These are phyloP conservation scores for Didymella pomorum DNA, from an alignment of 2,329 filamentous ascomycete genomes.

Conservation along the genomic window DNA sequence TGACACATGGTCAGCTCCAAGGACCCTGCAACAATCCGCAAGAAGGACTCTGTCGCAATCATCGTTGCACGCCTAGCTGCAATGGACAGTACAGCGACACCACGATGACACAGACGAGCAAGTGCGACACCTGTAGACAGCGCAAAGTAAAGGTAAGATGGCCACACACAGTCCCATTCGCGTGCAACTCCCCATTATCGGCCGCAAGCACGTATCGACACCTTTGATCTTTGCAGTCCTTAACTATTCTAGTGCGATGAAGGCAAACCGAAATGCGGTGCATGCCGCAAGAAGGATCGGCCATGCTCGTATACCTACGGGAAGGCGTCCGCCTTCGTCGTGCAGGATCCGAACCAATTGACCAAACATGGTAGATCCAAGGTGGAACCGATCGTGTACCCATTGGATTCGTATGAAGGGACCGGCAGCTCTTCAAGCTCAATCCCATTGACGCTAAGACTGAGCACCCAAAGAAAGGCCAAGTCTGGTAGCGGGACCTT, in stretches of 20 bases:
- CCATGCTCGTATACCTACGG: slow-evolving; percentile 41
- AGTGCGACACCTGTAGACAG: slow-evolving; percentile 43
- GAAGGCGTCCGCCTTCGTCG: slow-evolving; percentile 36
- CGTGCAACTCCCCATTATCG: neutral
- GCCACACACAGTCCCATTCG: neutral
- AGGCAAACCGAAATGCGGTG: slow-evolving; percentile 37
- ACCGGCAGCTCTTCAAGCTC: slow-evolving; percentile 2
- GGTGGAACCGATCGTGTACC: slow-evolving; percentile 24
- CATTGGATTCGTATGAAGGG: slow-evolving; percentile 14
- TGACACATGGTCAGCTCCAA: neutral
- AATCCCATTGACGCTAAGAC: slow-evolving; percentile 23
- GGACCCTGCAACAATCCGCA: neutral
- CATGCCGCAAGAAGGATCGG: slow-evolving; percentile 41
- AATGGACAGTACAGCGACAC: neutral
- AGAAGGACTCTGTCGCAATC: neutral
- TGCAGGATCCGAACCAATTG: slow-evolving; percentile 40
- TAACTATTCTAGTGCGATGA: slow-evolving; percentile 40
- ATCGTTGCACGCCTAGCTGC: neutral
- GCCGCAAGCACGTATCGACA: neutral
- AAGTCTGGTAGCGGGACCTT: slow-evolving; percentile 38
- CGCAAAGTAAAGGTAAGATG: slow-evolving; percentile 43
- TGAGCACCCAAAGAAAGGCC: slow-evolving; percentile 31
- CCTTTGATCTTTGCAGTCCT: neutral
- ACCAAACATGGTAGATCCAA: slow-evolving; percentile 41
- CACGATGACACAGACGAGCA: slow-evolving; percentile 42